Conservation (phyloP, 345 rosid species). For the Ceriops zippeliana region DNA sequence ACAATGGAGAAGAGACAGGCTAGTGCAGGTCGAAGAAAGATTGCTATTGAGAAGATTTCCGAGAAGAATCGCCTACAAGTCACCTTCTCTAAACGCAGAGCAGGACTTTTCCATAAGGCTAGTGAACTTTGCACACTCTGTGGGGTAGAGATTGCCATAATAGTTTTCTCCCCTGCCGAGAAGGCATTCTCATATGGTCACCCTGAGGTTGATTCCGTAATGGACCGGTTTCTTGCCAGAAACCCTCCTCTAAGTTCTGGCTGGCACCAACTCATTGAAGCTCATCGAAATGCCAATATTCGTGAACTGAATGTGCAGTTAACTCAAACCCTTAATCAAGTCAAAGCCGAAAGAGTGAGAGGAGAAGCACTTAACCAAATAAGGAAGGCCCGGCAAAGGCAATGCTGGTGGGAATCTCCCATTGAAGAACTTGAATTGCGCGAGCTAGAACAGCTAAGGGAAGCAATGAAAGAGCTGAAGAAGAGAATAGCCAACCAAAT, state of each 20-base stretch:
- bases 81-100: slow-evolving; percentile 15
- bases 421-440: slow-evolving; percentile 9
- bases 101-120: slow-evolving; percentile 19
- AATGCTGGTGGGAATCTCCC: slow-evolving; percentile 25
- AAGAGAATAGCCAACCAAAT: slow-evolving; percentile 8
- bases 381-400: slow-evolving; percentile 3
- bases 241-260: not conserved
- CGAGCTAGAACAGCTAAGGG: slow-evolving; percentile 11
- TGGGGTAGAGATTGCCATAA: slow-evolving; percentile 13
- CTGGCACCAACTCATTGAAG: slow-evolving; percentile 8
- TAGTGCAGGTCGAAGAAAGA: slow-evolving; percentile 11
- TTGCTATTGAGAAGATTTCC: slow-evolving; percentile 9
- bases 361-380: slow-evolving; percentile 12
- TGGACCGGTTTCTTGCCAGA: slow-evolving; percentile 3
- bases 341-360: slow-evolving; percentile 14
- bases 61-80: slow-evolving; percentile 17
- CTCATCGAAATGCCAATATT: slow-evolving; percentile 20
- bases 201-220: slow-evolving; percentile 12
- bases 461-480: slow-evolving; percentile 16
- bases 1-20: slow-evolving; percentile 7
- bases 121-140: slow-evolving; percentile 22
- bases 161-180: slow-evolving; percentile 12
- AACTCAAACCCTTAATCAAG: not conserved
- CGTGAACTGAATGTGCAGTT: slow-evolving; percentile 11
- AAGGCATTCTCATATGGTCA: slow-evolving; percentile 14